These are phyloP conservation scores for Lenzites betulinus DNA, from an alignment of 768 basidiomycete genomes.

Conservation along the genomic window DNA sequence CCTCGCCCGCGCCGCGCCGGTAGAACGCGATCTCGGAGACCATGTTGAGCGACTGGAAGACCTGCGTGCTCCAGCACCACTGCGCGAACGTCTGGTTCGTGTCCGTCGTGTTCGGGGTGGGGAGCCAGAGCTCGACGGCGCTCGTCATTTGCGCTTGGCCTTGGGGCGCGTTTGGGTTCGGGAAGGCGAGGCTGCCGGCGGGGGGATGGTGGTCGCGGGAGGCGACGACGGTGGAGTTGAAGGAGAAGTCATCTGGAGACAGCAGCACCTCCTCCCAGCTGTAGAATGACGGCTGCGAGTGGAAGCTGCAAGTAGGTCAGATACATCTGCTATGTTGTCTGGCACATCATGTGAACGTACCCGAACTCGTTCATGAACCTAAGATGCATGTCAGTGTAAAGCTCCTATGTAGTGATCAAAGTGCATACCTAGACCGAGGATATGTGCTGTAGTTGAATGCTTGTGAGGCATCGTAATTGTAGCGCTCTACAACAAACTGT, in stretches of 20 bases:
- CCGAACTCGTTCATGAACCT: conserved; percentile 63
- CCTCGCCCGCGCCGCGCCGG: conserved; percentile 56
- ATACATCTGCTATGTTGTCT: neutral
- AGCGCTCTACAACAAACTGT: conserved; percentile 43
- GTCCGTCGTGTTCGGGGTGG: conserved; percentile 49
- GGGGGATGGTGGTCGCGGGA: conserved; percentile 61
- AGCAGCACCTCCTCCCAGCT: conserved; percentile 58
- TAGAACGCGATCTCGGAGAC: conserved; percentile 62
- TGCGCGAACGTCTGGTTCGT: conserved; percentile 61
- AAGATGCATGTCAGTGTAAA: conserved; percentile 13
- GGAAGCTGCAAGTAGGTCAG: conserved; percentile 42
- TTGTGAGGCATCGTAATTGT: conserved; percentile 53
- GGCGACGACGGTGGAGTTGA: conserved; percentile 58
- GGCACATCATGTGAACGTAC: conserved; percentile 26
- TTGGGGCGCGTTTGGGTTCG: conserved; percentile 54
- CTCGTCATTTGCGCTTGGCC: conserved; percentile 56
- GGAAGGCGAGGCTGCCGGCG: conserved; percentile 51
- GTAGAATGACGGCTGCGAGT: conserved; percentile 65
- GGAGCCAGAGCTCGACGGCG: conserved; percentile 57
- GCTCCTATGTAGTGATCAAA: neutral
- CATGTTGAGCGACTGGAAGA: conserved; percentile 63
- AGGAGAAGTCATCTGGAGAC: conserved; percentile 52
- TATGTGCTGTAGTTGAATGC: conserved; percentile 58
- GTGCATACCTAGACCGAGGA: conserved; percentile 46
- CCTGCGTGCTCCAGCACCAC: conserved; percentile 64